Conservation (phyloP, 1,139 yeast species). For the Blastobotrys petasosporus region DNA sequence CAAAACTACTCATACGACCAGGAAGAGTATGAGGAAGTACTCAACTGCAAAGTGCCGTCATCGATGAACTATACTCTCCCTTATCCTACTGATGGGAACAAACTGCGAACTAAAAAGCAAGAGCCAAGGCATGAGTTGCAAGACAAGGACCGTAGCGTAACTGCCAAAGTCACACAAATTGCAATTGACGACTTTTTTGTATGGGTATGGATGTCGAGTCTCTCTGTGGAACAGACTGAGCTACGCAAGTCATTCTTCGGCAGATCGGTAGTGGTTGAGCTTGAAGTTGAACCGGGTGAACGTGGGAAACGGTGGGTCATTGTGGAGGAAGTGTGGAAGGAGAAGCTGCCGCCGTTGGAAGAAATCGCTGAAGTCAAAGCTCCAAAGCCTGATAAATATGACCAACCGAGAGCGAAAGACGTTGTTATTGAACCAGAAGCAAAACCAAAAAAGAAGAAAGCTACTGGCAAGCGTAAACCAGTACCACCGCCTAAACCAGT, state of each 20-base stretch:
- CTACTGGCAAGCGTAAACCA: slow-evolving; percentile 8
- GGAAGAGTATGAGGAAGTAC: slow-evolving; percentile 22
- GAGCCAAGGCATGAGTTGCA: not conserved
- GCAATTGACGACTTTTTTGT: slow-evolving; percentile 81
- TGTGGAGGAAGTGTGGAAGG: slow-evolving; percentile 48
- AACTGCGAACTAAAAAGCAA: not conserved
- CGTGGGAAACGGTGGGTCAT: slow-evolving; percentile 74
- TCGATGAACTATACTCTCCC: slow-evolving; percentile 25
- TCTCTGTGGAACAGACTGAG: slow-evolving; percentile 69
- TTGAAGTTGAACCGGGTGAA: slow-evolving; percentile 36
- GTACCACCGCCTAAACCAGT: slow-evolving; percentile 5
- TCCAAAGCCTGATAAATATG: slow-evolving; percentile 1
- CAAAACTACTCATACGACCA: slow-evolving; percentile 31
- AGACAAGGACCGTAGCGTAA: slow-evolving; percentile 24
- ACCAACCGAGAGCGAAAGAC: not conserved
- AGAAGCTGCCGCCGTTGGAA: slow-evolving; percentile 15
- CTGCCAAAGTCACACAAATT: slow-evolving; percentile 56
- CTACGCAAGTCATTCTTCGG: slow-evolving; percentile 67
- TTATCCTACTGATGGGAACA: slow-evolving; percentile 21
- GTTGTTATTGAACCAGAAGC: slow-evolving; percentile 6
- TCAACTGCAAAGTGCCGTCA: slow-evolving; percentile 23
- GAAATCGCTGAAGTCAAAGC: not conserved
- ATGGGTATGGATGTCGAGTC: slow-evolving; percentile 83
- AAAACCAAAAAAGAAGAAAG: slow-evolving; percentile 1
- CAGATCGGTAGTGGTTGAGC: slow-evolving; percentile 68